phyloP scores from a whole-genome alignment of 139 green algal species.

The Chlamydomonas incerta region DNA sequence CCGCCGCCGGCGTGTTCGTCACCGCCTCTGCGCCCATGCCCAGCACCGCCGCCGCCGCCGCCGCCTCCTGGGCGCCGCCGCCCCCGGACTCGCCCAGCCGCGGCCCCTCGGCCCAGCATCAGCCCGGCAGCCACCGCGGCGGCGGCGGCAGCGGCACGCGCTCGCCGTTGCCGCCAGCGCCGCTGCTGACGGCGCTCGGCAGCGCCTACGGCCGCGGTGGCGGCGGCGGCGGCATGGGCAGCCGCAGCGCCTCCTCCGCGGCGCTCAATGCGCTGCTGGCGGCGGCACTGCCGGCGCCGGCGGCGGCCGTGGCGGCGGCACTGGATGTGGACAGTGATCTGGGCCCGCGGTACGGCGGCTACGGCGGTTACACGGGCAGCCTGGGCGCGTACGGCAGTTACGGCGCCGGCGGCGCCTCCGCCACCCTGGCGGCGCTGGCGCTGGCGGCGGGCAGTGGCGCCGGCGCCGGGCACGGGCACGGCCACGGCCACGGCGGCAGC shows the following conservation, averaged over 20 bases:
- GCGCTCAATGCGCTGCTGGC: not conserved
- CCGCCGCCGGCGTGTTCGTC: no score
- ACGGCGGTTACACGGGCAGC: not conserved
- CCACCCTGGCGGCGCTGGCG: not conserved
- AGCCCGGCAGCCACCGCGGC: no score
- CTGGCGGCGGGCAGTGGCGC: no score
- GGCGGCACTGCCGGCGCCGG: not conserved
- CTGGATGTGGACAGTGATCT: constrained; percentile 21
- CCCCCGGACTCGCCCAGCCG: no score
- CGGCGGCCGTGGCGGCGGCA: constrained; percentile 20
- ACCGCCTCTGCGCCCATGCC: no score
- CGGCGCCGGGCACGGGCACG: not conserved
- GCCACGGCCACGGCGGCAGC: no score
- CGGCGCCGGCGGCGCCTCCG: not conserved
- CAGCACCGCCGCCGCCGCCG: no score
- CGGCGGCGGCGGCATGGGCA: not conserved
- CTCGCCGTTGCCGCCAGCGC: not conserved
- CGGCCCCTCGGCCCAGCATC: no score
- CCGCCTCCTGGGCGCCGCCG: no score
- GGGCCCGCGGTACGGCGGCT: not conserved
- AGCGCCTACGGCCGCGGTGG: no score
- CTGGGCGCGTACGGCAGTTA: not conserved
- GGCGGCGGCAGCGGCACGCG: no score
- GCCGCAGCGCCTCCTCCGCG: not conserved
- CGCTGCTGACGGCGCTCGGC: not conserved